Evolutionary conservation across 192 early-diverging fungal species (phyloP).

Genomic region (Geranomyces michiganensis): DNA sequence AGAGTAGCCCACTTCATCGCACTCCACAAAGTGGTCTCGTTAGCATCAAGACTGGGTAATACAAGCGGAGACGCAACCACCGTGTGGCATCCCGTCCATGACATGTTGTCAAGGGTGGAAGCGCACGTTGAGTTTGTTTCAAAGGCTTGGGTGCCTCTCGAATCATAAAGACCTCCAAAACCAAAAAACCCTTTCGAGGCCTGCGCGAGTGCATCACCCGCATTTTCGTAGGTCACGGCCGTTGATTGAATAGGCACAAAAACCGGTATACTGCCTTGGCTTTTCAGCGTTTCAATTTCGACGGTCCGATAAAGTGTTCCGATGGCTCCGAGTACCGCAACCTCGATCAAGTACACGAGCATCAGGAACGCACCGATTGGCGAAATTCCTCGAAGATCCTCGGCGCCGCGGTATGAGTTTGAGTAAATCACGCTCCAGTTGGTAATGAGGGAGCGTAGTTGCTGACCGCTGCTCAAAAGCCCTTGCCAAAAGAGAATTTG

Average conservation of each 20-base stretch:
- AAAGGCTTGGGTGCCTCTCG: neutral
- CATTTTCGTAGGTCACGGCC: neutral
- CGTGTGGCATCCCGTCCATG: too few species aligned
- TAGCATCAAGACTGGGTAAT: too few species aligned
- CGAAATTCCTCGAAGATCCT: neutral
- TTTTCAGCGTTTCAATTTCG: neutral
- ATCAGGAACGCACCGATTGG: slow-evolving; percentile 14
- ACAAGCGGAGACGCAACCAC: too few species aligned
- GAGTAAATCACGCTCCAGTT: slow-evolving; percentile 13
- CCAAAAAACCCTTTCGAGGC: neutral
- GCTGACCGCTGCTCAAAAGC: neutral
- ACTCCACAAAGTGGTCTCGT: too few species aligned
- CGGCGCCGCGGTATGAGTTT: slow-evolving; percentile 18
- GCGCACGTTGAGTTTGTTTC: too few species aligned
- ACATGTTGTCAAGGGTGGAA: too few species aligned
- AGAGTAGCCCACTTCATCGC: neutral
- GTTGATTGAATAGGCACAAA: neutral
- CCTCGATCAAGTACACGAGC: slow-evolving; percentile 6
- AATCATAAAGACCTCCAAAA: neutral
- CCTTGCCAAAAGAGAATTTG: slow-evolving; percentile 8
- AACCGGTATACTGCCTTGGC: neutral
- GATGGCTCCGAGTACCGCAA: slow-evolving; percentile 8
- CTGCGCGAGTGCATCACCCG: neutral
- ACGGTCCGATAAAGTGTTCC: neutral
- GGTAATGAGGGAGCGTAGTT: neutral